Conservation (phyloP, 78 protist species). For the Dictyostelium capitatum region DNA sequence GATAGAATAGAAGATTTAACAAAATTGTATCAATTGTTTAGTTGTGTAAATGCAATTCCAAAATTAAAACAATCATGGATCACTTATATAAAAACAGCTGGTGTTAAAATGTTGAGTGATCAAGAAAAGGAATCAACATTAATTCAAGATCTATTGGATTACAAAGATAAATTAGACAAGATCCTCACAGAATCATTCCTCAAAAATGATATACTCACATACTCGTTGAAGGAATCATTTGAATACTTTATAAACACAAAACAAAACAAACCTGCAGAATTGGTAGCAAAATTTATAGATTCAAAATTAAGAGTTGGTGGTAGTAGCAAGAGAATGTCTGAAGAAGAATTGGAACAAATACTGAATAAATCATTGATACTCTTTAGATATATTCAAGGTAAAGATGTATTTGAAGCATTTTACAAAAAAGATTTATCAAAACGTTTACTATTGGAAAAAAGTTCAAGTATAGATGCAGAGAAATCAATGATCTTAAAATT, state of each 20-base stretch:
- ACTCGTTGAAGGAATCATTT: constrained; percentile 90
- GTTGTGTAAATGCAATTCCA: constrained; percentile 37
- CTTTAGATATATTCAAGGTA: constrained; percentile 92
- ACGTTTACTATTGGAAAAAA: constrained; percentile 92
- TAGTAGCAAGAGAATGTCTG: constrained; percentile 37
- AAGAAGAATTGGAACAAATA: constrained; percentile 50
- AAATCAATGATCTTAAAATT: constrained; percentile 92
- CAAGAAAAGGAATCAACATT: constrained; percentile 71
- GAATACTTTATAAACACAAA: constrained; percentile 88
- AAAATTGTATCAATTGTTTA: constrained; percentile 28
- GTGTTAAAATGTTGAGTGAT: constrained; percentile 82
- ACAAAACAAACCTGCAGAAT: constrained; percentile 90
- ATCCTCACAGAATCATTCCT: constrained; percentile 66
- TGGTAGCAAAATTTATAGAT: constrained; percentile 89
- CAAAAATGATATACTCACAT: constrained; percentile 38
- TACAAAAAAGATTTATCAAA: constrained; percentile 96
- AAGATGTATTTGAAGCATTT: constrained; percentile 98
- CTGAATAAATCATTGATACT: constrained; percentile 86
- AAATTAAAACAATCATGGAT: constrained; percentile 35
- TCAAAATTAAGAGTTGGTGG: constrained; percentile 76
- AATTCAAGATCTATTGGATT: constrained; percentile 86
- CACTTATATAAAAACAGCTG: constrained; percentile 67
- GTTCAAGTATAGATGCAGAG: constrained; percentile 93
- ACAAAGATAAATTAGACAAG: constrained; percentile 67
- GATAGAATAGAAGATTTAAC: constrained; percentile 64